Percentiles rank a stretch among this genome's conserved stretches.
Conservation (phyloP, 1,284 basidiomycete species). For the Ceratorhiza oryzae-sativae region DNA sequence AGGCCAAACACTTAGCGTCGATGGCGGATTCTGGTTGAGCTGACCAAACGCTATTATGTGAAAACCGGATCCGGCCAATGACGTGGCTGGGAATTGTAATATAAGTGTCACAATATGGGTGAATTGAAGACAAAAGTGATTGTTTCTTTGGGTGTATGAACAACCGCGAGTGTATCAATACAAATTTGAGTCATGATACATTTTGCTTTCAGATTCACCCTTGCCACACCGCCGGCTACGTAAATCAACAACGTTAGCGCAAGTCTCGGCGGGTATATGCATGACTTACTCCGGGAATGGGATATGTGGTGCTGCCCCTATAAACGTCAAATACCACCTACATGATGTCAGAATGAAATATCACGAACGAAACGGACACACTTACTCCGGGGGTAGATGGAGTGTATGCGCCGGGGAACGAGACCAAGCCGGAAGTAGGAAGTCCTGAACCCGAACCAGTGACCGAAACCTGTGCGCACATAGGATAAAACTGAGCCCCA, state of each 20-base stretch:
- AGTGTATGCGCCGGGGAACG: constrained; percentile 63
- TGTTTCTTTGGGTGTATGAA: background rate
- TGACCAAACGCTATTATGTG: background rate
- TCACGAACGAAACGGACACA: too few species aligned
- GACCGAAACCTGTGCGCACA: constrained; percentile 56
- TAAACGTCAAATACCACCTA: constrained; percentile 54
- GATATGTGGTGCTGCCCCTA: constrained; percentile 43
- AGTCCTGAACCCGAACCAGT: constrained; percentile 59
- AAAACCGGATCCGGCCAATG: too few species aligned
- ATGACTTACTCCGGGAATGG: constrained; percentile 45
- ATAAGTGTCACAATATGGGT: too few species aligned
- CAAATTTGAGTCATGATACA: background rate
- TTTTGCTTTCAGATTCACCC: background rate
- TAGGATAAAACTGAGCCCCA: constrained; percentile 55
- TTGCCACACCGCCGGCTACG: constrained; percentile 4
- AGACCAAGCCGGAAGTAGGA: constrained; percentile 55
- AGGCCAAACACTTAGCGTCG: constrained; percentile 23
- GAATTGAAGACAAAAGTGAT: too few species aligned
- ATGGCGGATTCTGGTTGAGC: constrained; percentile 9
- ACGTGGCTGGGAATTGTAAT: too few species aligned
- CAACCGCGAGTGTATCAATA: background rate
- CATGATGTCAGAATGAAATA: background rate
- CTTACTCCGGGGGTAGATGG: constrained; percentile 54
- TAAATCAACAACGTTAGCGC: background rate
- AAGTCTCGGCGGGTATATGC: background rate